Evolutionary conservation across 805 yeast species (phyloP).

Genomic region (Lipomyces yamadae): DNA sequence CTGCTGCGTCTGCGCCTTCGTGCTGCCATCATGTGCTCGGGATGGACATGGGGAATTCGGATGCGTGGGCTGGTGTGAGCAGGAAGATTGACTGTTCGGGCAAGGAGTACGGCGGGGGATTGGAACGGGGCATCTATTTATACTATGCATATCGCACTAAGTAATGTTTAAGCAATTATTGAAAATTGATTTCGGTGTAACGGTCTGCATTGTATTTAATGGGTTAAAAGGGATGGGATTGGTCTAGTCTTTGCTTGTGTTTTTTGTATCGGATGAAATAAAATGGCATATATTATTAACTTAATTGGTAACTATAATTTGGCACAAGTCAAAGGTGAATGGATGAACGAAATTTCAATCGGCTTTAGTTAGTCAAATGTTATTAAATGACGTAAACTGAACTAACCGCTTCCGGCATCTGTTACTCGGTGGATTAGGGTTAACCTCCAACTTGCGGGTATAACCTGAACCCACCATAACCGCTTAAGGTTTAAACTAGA

Average conservation of each 20-base stretch:
- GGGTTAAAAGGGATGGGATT: not conserved
- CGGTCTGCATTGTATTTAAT: not conserved
- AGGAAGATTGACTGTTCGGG: slow-evolving; percentile 47
- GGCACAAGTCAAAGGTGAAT: too few relatives aligned
- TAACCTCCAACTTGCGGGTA: too few relatives aligned
- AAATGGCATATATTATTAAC: too few relatives aligned
- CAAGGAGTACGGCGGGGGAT: slow-evolving; percentile 42
- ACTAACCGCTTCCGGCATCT: too few relatives aligned
- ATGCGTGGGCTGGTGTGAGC: slow-evolving; percentile 44
- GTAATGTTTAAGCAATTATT: not conserved
- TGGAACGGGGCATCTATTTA: slow-evolving; percentile 45
- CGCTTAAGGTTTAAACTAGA: too few relatives aligned
- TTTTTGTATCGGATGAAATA: not conserved
- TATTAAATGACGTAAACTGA: too few relatives aligned
- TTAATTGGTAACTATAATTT: not conserved
- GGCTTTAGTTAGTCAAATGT: too few relatives aligned
- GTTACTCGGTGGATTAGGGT: too few relatives aligned
- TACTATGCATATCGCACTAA: slow-evolving; percentile 43
- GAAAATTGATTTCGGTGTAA: not conserved
- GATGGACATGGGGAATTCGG: slow-evolving; percentile 40
- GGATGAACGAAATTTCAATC: too few relatives aligned
- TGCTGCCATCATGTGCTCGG: slow-evolving; percentile 36
- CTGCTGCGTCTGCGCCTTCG: slow-evolving; percentile 11
- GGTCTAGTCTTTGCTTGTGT: not conserved
- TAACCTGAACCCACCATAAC: too few relatives aligned